Percentiles rank a stretch among this genome's conserved stretches.
Conservation (phyloP, 1,284 basidiomycete species). For the Anthracocystis setariae region DNA sequence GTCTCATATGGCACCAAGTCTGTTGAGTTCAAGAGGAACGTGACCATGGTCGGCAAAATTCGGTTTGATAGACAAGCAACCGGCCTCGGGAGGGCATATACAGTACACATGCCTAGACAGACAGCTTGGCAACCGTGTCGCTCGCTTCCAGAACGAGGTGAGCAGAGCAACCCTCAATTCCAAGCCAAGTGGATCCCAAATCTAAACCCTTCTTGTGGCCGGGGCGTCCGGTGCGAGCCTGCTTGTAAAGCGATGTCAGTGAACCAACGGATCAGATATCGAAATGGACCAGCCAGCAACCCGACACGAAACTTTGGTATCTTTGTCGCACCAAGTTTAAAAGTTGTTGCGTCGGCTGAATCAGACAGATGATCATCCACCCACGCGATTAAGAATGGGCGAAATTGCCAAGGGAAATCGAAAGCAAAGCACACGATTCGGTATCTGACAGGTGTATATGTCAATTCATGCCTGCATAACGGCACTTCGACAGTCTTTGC, state of each 20-base stretch:
- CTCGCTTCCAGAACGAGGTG: too few relatives aligned
- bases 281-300: neutral
- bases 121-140: too few relatives aligned
- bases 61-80: too few relatives aligned
- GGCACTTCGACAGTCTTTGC: slow-evolving; percentile 16
- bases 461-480: slow-evolving; percentile 18
- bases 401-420: neutral
- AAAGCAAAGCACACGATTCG: slow-evolving; percentile 1
- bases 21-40: neutral
- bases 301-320: slow-evolving; percentile 6
- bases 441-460: slow-evolving; percentile 21
- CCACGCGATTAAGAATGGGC: neutral
- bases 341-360: slow-evolving; percentile 20
- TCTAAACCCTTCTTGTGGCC: too few relatives aligned
- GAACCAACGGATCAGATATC: slow-evolving; percentile 4
- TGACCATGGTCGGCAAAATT: neutral
- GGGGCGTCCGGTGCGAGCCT: neutral
- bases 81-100: too few relatives aligned
- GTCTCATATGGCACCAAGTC: neutral
- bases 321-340: slow-evolving; percentile 9
- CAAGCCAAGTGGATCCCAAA: too few relatives aligned
- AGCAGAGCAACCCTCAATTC: too few relatives aligned
- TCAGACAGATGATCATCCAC: neutral
- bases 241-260: slow-evolving; percentile 16
- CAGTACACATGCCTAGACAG: too few relatives aligned